These are phyloP conservation scores for Pichia exigua DNA, from an alignment of 805 yeast genomes.

Conservation along the genomic window DNA sequence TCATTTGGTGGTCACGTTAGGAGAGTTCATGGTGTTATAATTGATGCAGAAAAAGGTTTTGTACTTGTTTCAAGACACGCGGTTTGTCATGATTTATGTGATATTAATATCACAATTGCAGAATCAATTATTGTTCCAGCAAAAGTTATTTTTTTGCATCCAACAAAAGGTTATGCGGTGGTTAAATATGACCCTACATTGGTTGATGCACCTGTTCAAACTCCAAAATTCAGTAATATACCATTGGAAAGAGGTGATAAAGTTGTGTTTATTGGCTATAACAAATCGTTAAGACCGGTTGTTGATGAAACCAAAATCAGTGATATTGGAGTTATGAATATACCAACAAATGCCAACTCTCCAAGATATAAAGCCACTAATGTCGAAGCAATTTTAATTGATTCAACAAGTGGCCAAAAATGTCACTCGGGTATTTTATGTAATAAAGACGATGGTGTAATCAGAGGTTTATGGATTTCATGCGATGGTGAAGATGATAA, in stretches of 20 bases:
- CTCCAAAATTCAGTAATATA: slow-evolving; percentile 52
- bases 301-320: slow-evolving; percentile 70
- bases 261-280: slow-evolving; percentile 74
- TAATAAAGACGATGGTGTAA: slow-evolving; percentile 60
- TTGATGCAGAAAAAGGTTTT: slow-evolving; percentile 75
- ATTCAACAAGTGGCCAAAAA: slow-evolving; percentile 61
- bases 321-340: slow-evolving; percentile 64
- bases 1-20: slow-evolving; percentile 58
- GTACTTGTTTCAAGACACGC: slow-evolving; percentile 69
- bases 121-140: slow-evolving; percentile 80
- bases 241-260: slow-evolving; percentile 70
- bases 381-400: slow-evolving; percentile 67
- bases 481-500: slow-evolving; percentile 68
- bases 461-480: slow-evolving; percentile 80
- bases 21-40: slow-evolving; percentile 67
- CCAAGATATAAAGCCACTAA: slow-evolving; percentile 86
- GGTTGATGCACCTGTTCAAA: slow-evolving; percentile 59
- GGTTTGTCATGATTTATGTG: slow-evolving; percentile 79
- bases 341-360: slow-evolving; percentile 57
- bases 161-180: slow-evolving; percentile 78
- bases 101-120: slow-evolving; percentile 71
- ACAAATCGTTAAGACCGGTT: slow-evolving; percentile 58
- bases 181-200: slow-evolving; percentile 73
- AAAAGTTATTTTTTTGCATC: slow-evolving; percentile 75
- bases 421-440: slow-evolving; percentile 72